These are phyloP conservation scores for Chaetomiaceae sp. DNA, from an alignment of 2,329 filamentous ascomycete genomes.

Conservation along the genomic window DNA sequence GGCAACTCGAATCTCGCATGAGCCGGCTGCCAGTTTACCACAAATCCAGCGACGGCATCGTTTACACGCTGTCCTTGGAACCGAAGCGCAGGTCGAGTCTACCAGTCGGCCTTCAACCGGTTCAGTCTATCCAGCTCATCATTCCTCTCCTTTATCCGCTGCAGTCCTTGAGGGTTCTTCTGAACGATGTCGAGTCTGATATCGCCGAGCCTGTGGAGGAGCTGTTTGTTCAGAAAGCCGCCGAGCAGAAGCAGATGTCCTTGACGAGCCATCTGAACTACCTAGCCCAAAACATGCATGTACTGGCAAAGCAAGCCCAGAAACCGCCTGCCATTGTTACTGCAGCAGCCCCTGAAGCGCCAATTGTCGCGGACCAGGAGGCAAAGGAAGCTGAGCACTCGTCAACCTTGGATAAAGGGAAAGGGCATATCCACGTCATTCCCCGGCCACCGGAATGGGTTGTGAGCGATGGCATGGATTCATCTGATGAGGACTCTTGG, in stretches of 20 bases:
- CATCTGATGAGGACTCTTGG: constrained; percentile 44
- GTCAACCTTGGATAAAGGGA: constrained; percentile 40
- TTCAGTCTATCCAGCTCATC: constrained; percentile 63
- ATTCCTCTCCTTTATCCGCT: constrained; percentile 70
- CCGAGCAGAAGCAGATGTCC: constrained; percentile 54
- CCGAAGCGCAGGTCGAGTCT: constrained; percentile 58
- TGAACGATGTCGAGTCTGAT: constrained; percentile 58
- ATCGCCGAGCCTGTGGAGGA: constrained; percentile 62
- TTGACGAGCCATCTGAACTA: constrained; percentile 74
- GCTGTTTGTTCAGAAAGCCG: constrained; percentile 57
- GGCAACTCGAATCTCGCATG: constrained; percentile 72
- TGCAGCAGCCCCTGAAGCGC: constrained; percentile 21
- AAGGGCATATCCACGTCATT: constrained; percentile 66
- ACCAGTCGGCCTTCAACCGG: constrained; percentile 53
- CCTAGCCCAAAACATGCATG: constrained; percentile 65
- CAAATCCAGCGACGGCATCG: constrained; percentile 64
- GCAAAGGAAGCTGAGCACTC: constrained; percentile 25
- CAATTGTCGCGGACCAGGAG: constrained; percentile 22
- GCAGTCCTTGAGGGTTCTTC: constrained; percentile 59
- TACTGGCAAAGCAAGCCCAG: constrained; percentile 55
- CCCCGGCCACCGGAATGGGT: constrained; percentile 75
- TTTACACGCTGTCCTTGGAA: constrained; percentile 67
- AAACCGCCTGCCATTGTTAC: constrained; percentile 20
- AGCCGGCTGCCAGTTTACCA: constrained; percentile 62
- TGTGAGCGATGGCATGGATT: constrained; percentile 40